These are phyloP conservation scores for Lentinula lateritia DNA, from an alignment of 768 basidiomycete genomes.

Conservation along the genomic window DNA sequence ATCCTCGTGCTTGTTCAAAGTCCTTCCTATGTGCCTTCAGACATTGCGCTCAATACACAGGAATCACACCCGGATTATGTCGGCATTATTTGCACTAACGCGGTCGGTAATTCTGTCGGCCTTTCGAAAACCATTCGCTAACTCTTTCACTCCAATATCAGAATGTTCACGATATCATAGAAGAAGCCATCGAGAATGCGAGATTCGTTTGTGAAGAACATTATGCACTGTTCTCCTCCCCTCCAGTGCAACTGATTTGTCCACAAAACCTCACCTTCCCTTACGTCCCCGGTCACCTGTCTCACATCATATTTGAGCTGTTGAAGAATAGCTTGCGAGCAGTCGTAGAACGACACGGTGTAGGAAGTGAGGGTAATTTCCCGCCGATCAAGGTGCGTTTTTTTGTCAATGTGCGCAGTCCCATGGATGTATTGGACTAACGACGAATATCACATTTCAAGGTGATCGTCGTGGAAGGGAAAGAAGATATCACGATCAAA, in stretches of 20 bases:
- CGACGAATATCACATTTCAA: neutral
- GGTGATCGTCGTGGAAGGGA: conserved; percentile 93
- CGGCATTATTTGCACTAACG: conserved; percentile 93
- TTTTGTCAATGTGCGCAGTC: neutral
- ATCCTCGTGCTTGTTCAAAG: neutral
- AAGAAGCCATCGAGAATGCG: conserved; percentile 98
- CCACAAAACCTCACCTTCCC: conserved; percentile 81
- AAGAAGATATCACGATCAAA: conserved; percentile 98
- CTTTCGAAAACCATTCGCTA: neutral
- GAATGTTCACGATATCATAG: conserved; percentile 96
- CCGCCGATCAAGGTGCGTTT: conserved; percentile 73
- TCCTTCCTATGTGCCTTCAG: conserved; percentile 30
- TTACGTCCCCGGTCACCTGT: conserved; percentile 95
- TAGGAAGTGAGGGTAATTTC: conserved; percentile 60
- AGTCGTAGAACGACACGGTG: conserved; percentile 88
- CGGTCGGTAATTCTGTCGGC: conserved; percentile 42
- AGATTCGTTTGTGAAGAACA: conserved; percentile 18
- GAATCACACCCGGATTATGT: conserved; percentile 90
- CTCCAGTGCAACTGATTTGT: conserved; percentile 95
- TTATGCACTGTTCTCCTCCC: conserved; percentile 87
- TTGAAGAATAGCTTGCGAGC: conserved; percentile 97
- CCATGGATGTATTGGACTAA: neutral
- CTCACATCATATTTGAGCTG: conserved; percentile 95
- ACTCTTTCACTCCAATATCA: conserved; percentile 19
- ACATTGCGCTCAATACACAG: conserved; percentile 91